Evolutionary conservation across 2,329 filamentous ascomycete genomes (phyloP).

Genomic region (Pestalotiopsis sp.): DNA sequence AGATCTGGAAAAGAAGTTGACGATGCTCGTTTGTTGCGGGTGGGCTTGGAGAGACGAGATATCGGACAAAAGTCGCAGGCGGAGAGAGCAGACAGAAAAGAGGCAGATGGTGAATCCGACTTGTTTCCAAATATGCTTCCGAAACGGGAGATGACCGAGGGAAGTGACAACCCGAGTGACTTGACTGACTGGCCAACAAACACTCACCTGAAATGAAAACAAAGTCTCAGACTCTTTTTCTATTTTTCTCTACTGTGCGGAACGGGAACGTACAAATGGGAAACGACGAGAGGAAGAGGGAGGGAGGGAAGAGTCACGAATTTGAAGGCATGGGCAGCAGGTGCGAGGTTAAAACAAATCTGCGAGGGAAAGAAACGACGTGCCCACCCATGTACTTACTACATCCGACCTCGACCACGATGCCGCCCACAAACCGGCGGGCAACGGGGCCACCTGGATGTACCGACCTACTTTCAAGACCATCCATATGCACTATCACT

Average conservation of each 20-base stretch:
- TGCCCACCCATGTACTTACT: not conserved
- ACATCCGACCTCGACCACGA: not conserved
- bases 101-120: not conserved
- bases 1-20: not conserved
- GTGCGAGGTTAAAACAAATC: constrained; percentile 10
- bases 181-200: not conserved
- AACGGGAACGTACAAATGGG: not conserved
- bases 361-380: not conserved
- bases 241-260: not conserved
- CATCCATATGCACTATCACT: not conserved
- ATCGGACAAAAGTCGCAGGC: not conserved
- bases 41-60: not conserved
- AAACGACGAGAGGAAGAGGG: constrained; percentile 3
- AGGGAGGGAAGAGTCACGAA: constrained; percentile 2
- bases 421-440: not conserved
- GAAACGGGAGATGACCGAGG: no score
- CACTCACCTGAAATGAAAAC: not conserved
- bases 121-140: not conserved
- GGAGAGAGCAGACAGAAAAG: not conserved
- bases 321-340: constrained; percentile 1
- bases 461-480: not conserved
- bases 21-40: constrained; percentile 7
- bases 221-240: not conserved
- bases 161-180: not conserved
- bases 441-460: not conserved